Evolutionary conservation across 2,329 filamentous ascomycete genomes (phyloP), one percentile per base, ranked within the genome.

Genomic region (Paecilomyces variotii): DNA sequence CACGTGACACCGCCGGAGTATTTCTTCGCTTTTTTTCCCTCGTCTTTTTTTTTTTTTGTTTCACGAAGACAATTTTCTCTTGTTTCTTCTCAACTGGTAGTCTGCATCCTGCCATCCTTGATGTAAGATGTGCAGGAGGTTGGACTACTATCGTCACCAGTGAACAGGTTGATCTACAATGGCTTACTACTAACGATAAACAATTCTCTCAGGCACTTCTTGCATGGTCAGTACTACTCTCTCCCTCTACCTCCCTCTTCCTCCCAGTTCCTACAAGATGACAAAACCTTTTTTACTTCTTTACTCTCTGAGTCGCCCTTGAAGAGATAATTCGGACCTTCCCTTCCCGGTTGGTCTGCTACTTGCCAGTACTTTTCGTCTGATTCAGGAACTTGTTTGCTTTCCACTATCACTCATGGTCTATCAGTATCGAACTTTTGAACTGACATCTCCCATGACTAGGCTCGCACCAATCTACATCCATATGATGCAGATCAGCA

Each of bases 281-380:
- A 85, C 79, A 85, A 78, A 74, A 65, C 67, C 70, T 75, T 69
- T 67, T 75, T 79, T 77, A 80, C 83, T 86, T 86, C 83, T 85
- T 85, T 82, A 80, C 77, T 77, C 78, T 74, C 83, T 77, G 84
- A 87, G 72, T 86, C 84, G 84, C 79, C 84, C 83, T 79, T 87
- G 84, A 86, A 81, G 82, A 85, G 80, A 81, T 70, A 78, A 75
- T 78, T 73, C 80, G 82, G 83, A 79, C 77, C 76, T 78, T 79
- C 80, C 79, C 74, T 84, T 82, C 80, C 82, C 80, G 79, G 82
- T 80, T 75, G 77, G 79, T 80, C 83, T 85, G 84, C 82, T 86
- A 87, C 84, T 87, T 84, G 84, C 84, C 84, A 87, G 84, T 87
- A 86, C 79, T 77, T 76, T 77, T 82, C 82, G 84, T 85, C 84